A percentile compares a stretch with the other conserved stretches of the same genome.
Evolutionary conservation across 2,329 filamentous ascomycete genomes (phyloP).

Genomic region (Nothophoma quercina): DNA sequence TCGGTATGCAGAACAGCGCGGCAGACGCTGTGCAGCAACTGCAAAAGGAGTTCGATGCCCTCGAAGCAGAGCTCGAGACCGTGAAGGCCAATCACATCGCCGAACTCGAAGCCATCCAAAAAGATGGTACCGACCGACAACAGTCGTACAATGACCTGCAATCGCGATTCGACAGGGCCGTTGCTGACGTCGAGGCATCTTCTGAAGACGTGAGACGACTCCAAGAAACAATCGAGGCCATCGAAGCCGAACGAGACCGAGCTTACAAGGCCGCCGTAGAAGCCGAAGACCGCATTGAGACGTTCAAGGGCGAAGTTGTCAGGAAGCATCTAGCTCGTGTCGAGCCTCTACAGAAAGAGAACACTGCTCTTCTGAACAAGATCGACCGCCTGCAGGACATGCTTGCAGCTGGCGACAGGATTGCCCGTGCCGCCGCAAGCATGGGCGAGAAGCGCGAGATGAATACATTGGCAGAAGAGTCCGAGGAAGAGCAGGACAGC

Average conservation of each 20-base stretch:
- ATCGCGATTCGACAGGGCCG: constrained; percentile 26
- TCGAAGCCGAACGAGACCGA: constrained; percentile 30
- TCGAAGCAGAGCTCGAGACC: constrained; percentile 31
- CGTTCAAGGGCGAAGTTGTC: constrained; percentile 47
- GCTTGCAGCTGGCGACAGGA: constrained; percentile 45
- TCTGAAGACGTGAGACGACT: constrained; percentile 21
- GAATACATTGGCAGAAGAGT: constrained; percentile 40
- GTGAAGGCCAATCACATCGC: constrained; percentile 26
- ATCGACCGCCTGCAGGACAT: constrained; percentile 46
- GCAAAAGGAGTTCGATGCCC: constrained; percentile 43
- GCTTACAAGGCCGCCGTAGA: constrained; percentile 31
- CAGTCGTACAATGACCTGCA: constrained; percentile 25
- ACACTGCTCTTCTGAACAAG: constrained; percentile 40
- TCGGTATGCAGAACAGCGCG: constrained; percentile 44
- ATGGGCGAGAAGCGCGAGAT: constrained; percentile 46
- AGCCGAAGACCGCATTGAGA: constrained; percentile 45
- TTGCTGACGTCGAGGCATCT: constrained; percentile 14
- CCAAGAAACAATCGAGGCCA: constrained; percentile 19
- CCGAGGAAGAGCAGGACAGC: constrained; percentile 28
- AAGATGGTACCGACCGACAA: constrained; percentile 26
- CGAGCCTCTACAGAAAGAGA: constrained; percentile 46
- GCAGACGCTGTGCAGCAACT: constrained; percentile 44
- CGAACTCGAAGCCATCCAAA: constrained; percentile 32
- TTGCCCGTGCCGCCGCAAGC: constrained; percentile 45
- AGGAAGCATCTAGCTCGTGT: constrained; percentile 45